Percentiles rank a stretch among this genome's conserved stretches.
Evolutionary conservation across 2,329 filamentous ascomycete genomes (phyloP).

Genomic region (Colletotrichum sp.): DNA sequence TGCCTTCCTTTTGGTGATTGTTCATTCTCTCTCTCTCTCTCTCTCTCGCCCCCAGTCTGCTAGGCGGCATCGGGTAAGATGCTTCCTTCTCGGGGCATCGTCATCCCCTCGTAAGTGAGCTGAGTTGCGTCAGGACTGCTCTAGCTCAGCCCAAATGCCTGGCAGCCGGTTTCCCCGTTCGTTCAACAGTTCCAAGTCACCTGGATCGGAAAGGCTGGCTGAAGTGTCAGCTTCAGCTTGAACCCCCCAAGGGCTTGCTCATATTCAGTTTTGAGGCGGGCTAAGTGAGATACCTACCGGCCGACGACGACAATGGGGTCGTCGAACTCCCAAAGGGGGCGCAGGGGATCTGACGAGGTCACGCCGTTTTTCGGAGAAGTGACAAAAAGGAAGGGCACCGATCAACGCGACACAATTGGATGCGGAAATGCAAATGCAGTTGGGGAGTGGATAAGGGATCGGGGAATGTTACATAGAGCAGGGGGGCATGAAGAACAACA

Average conservation of each 20-base stretch:
- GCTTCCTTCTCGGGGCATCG: neutral
- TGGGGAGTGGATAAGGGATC: neutral
- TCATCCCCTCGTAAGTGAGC: neutral
- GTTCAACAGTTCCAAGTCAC: neutral
- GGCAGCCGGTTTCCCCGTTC: neutral
- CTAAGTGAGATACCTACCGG: neutral
- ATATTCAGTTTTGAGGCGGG: neutral
- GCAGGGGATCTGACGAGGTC: neutral
- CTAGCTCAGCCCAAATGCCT: neutral
- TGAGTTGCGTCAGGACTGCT: neutral
- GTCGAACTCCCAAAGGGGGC: neutral
- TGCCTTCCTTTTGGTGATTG: neutral
- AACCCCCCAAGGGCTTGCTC: neutral
- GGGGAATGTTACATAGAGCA: neutral
- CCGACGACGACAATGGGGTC: neutral
- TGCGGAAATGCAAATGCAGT: neutral
- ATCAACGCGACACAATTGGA: slow-evolving; percentile 1
- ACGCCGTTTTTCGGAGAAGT: neutral
- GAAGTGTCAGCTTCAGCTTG: neutral
- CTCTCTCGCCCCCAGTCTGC: neutral
- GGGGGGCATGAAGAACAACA: neutral
- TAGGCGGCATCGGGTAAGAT: neutral
- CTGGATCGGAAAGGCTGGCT: neutral
- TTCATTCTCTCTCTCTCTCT: neutral
- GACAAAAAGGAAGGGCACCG: slow-evolving; percentile 6